Evolutionary conservation across 2,329 filamentous ascomycete genomes (phyloP), one percentile per base, ranked within the genome.

Genomic region (Botryotinia globosa): DNA sequence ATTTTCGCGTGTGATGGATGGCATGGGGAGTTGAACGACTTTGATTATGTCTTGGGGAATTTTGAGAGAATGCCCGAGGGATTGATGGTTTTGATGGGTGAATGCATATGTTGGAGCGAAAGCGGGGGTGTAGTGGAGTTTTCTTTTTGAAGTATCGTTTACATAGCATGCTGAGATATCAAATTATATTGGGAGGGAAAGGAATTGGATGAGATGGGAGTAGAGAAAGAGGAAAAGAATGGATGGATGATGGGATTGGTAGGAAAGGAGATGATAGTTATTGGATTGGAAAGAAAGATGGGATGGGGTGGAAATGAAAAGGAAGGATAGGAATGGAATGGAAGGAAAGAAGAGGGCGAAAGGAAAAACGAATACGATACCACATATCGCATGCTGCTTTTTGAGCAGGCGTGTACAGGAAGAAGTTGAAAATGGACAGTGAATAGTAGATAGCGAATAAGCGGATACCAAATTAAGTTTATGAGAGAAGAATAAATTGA

Each of bases 401-500:
- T 54, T 42, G 51, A 9, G 64, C 64, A 66, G 64, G 32, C 14
- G 32, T 66, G 45, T 34, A 12, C 2, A 66, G 37, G 56, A 39
- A 61, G 37, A 61, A 42, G 66, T 61, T 32, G 37, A 37, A 61
- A 32, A 69, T 61, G 66, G 12, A 54, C n/a, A 54, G 51, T 54
- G 51, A 16, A 54, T 51, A 54, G 45, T 54, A 32, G 8, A 54
- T 51, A 54, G 45, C 39, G 44, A 9, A 51, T 34, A 59, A 42
- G 58, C 44, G 51, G 66, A 69, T 69, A 61, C 51, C 66, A 69
- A 18, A 69, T 69, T 44, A 59, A 44, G 51, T 54, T 61, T 44
- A 58, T 69, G 22, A 42, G 51, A 12, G 34, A 54, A 1, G 32
- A 39, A 39, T 61, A 22, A 61, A 61, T 61, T 54, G 51, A 54